Conservation (phyloP, 164 flowering plant genomes). For the Piper betle region DNA sequence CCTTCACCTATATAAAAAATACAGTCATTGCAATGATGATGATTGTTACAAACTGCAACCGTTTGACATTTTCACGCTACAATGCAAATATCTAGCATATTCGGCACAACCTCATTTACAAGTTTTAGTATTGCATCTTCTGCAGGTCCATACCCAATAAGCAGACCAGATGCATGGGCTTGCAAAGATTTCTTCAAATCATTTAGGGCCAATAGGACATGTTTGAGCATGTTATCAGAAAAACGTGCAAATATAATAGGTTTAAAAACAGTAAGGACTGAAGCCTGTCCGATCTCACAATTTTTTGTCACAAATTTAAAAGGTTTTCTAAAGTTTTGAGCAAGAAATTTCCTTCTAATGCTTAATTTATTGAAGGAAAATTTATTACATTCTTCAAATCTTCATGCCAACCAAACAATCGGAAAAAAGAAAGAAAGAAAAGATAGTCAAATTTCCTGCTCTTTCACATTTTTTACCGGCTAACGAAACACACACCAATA, state of each 20-base stretch:
- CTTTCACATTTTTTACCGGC: neutral
- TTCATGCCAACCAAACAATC: neutral
- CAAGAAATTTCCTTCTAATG: neutral
- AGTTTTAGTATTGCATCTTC: slow-evolving; percentile 41
- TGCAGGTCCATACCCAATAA: slow-evolving; percentile 61
- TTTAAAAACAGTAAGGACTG: neutral
- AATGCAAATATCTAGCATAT: slow-evolving; percentile 6
- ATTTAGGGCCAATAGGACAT: slow-evolving; percentile 45
- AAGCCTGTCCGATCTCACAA: too few relatives aligned
- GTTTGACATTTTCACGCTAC: too few relatives aligned
- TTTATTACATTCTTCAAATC: neutral
- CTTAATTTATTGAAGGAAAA: neutral
- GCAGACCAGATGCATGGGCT: slow-evolving; percentile 48
- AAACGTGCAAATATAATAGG: slow-evolving; percentile 29
- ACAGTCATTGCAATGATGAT: too few relatives aligned
- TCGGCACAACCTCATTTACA: slow-evolving; percentile 41
- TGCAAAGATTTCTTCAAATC: slow-evolving; percentile 43
- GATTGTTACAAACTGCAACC: too few relatives aligned
- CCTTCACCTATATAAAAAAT: slow-evolving; percentile 40
- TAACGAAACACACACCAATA: neutral
- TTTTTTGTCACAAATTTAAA: too few relatives aligned
- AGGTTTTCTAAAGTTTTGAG: neutral
- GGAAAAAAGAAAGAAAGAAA: neutral
- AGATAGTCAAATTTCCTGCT: neutral
- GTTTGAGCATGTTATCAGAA: slow-evolving; percentile 51